Evolutionary conservation across 2,329 filamentous ascomycete species (phyloP).

Genomic region (Talaromyces verruculosus): DNA sequence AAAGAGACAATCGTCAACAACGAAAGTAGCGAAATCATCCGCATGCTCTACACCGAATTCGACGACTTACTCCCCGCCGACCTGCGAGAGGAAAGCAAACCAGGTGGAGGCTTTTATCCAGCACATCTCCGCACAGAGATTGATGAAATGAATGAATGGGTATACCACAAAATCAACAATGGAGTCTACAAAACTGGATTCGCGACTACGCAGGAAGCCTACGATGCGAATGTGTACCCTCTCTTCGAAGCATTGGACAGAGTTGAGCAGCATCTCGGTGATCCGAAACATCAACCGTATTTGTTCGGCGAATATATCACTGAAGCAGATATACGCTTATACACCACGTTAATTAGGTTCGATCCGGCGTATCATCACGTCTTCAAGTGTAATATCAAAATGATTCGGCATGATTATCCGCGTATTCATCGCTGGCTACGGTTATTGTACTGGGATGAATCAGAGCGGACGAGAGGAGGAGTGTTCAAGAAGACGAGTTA

Average conservation of each 20-base stretch:
- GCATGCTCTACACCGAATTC: slow-evolving; percentile 78
- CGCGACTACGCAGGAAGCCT: slow-evolving; percentile 72
- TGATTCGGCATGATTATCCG: slow-evolving; percentile 62
- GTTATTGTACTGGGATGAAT: slow-evolving; percentile 50
- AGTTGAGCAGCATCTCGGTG: slow-evolving; percentile 65
- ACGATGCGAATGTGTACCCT: slow-evolving; percentile 66
- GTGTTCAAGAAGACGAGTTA: slow-evolving; percentile 48
- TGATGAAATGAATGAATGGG: slow-evolving; percentile 74
- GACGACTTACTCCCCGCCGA: slow-evolving; percentile 62
- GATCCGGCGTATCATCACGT: slow-evolving; percentile 76
- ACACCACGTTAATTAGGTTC: slow-evolving; percentile 66
- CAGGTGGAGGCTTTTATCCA: slow-evolving; percentile 65
- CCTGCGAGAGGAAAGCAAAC: slow-evolving; percentile 54
- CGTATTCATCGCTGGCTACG: slow-evolving; percentile 49
- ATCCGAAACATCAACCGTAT: slow-evolving; percentile 57
- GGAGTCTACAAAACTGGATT: slow-evolving; percentile 66
- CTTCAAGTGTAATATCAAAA: slow-evolving; percentile 71
- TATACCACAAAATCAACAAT: slow-evolving; percentile 62
- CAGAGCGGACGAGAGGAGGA: slow-evolving; percentile 41
- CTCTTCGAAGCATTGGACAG: slow-evolving; percentile 74
- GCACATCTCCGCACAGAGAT: slow-evolving; percentile 61
- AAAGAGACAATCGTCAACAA: slow-evolving; percentile 76
- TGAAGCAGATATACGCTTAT: slow-evolving; percentile 74
- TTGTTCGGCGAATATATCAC: slow-evolving; percentile 72
- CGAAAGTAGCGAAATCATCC: slow-evolving; percentile 82